Evolutionary conservation across 1,284 basidiomycete species (phyloP).

Genomic region (Cryptococcus deneoformans): DNA sequence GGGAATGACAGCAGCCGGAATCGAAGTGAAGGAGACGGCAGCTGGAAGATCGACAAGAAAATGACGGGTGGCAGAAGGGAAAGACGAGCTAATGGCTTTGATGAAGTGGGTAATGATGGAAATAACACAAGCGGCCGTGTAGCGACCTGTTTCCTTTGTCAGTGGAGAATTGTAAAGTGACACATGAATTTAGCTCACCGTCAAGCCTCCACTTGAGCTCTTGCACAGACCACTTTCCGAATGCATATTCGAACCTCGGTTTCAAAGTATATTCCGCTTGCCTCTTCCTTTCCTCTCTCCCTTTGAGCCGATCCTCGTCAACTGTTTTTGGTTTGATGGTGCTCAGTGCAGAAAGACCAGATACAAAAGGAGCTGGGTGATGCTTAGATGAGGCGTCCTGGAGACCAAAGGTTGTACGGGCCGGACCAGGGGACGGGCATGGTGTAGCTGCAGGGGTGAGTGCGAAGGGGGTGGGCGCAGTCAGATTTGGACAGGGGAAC

Average conservation of each 20-base stretch:
- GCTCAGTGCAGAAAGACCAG: slow-evolving; percentile 24
- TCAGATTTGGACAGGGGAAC: slow-evolving; percentile 37
- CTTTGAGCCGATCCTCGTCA: slow-evolving; percentile 21
- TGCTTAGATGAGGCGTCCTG: not conserved
- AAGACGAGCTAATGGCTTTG: slow-evolving; percentile 27
- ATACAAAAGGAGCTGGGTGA: slow-evolving; percentile 1
- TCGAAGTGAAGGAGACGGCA: slow-evolving; percentile 24
- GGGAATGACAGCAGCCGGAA: slow-evolving; percentile 19
- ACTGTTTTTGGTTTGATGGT: slow-evolving; percentile 20
- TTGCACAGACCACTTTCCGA: slow-evolving; percentile 31
- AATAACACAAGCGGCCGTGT: slow-evolving; percentile 28
- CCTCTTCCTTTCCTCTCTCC: slow-evolving; percentile 24
- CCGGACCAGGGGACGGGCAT: slow-evolving; percentile 26
- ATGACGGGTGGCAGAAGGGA: slow-evolving; percentile 20
- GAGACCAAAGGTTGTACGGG: slow-evolving; percentile 13
- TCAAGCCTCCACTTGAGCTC: slow-evolving; percentile 32
- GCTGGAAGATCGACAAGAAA: slow-evolving; percentile 22
- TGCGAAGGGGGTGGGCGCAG: slow-evolving; percentile 38
- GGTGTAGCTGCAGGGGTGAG: slow-evolving; percentile 36
- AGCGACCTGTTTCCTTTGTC: slow-evolving; percentile 23
- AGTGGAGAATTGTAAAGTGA: not conserved
- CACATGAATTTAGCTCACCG: slow-evolving; percentile 18
- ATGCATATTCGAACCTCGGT: slow-evolving; percentile 37
- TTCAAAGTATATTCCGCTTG: slow-evolving; percentile 34
- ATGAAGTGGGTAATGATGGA: slow-evolving; percentile 29